Base-by-base conservation (phyloP, 2,329 filamentous ascomycete species). In the Diatrype stigma region DNA sequence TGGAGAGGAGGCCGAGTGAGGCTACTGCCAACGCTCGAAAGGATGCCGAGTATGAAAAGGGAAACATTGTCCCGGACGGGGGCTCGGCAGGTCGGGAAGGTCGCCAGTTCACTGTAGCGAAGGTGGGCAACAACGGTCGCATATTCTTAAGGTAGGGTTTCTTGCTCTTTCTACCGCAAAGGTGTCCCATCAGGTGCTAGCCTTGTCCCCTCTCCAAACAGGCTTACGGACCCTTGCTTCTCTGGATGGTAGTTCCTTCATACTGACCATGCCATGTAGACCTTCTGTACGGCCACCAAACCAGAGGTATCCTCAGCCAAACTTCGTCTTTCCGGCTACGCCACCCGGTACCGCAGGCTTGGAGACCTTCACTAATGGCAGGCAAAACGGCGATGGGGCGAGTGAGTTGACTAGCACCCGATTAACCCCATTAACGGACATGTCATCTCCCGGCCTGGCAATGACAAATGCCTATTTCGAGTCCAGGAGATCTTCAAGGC, bases 121-220 rank as follows among this genome's bases (percentile, higher is more conserved):
- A 91, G 67, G 88, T 93, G 53, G 88, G 88, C 22, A 89, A 90
- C 65, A 90, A 91, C 70, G 89, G 89, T 37, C 84, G 85, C 65
- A 89, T 93, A 68, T 93, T 90, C 69, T 67, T 93, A 59, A 88
- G 87, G 87, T 92, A 82, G 64, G 80, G 59, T 68, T 23, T 57
- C 51, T 30, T 10, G 6, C 26, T 30, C 26, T 30, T 30, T 10
- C 26, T 30, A 30, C 10, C 5, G 26, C 26, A 10, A 30, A 6
- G 26, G 26, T 30, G 26, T 30, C 26, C 26, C 6, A 6, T 30
- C 6, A 30, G 26, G 6, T 30, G n/a, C n/a, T 30, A 30, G 26
- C 10, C 26, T 30, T 30, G 10, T 30, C 26, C 26, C 26, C 26
- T n/a, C 5, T 30, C 6, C 6, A 30, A 30, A 10, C 26, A 5